phyloP scores from a whole-genome alignment of 352 stramenopile genomes.

The Phytophthora podocarpi region DNA sequence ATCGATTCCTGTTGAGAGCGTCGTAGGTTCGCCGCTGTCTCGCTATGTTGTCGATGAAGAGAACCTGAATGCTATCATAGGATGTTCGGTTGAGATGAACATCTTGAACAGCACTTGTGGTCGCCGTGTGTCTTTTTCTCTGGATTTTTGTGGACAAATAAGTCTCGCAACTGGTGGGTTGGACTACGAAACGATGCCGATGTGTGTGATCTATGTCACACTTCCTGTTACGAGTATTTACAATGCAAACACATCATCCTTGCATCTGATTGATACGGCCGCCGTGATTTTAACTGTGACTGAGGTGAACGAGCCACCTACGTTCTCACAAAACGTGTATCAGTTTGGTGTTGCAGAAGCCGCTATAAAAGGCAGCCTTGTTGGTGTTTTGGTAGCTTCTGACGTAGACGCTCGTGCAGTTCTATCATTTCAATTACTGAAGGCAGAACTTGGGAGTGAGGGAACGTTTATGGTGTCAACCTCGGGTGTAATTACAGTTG shows the following conservation, averaged over 20 bases:
- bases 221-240: constrained; percentile 10
- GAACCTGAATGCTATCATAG: constrained; percentile 8
- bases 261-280: constrained; percentile 2
- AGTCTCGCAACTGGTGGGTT: constrained; percentile 14
- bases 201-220: constrained; percentile 20
- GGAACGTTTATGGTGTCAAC: constrained; percentile 21
- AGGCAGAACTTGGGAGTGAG: neutral
- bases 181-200: constrained; percentile 34
- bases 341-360: constrained; percentile 24
- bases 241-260: constrained; percentile 12
- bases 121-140: constrained; percentile 4
- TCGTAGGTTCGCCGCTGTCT: constrained; percentile 13
- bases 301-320: constrained; percentile 31
- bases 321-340: constrained; percentile 15
- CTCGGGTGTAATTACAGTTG: constrained; percentile 14
- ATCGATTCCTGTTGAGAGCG: constrained; percentile 15
- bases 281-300: constrained; percentile 15
- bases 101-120: constrained; percentile 29
- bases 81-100: constrained; percentile 17
- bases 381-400: constrained; percentile 17
- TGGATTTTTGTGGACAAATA: constrained; percentile 29
- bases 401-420: constrained; percentile 15
- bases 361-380: neutral
- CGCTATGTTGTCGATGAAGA: constrained; percentile 33
- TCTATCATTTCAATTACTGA: constrained; percentile 13